phyloP scores from a whole-genome alignment of 768 basidiomycete genomes.

The Dendrothele bispora region DNA sequence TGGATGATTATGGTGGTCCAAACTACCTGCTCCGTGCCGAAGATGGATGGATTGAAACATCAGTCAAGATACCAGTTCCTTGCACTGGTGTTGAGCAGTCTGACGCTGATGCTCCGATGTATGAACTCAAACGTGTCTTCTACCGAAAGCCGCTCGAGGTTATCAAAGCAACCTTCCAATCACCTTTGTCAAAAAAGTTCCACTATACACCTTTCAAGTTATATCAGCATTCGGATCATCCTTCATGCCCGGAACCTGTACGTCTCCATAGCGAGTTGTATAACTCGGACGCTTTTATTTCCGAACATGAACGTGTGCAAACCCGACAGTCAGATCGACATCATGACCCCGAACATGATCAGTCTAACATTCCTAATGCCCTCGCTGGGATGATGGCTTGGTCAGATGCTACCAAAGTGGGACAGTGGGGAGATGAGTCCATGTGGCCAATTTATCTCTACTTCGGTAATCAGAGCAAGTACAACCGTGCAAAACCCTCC shows the following conservation, averaged over 20 bases:
- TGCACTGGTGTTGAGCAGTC: conserved; percentile 5
- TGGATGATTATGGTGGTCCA: conserved; percentile 22
- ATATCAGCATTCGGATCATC: background rate
- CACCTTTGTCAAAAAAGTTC: conserved; percentile 8
- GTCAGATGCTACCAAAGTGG: background rate
- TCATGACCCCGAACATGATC: background rate
- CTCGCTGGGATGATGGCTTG: background rate
- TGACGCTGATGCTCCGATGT: conserved; percentile 25
- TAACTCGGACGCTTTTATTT: background rate
- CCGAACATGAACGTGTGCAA: background rate
- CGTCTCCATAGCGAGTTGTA: background rate
- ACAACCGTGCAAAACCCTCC: too few species aligned
- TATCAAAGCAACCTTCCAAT: conserved; percentile 18
- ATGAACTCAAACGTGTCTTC: conserved; percentile 27
- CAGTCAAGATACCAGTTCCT: background rate
- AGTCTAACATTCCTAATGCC: background rate
- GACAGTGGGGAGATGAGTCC: background rate
- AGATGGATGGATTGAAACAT: too few species aligned
- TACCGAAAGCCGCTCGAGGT: conserved; percentile 20
- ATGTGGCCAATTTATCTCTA: conserved; percentile 3
- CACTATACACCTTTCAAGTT: conserved; percentile 16
- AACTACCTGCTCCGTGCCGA: conserved; percentile 19
- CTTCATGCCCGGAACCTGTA: background rate
- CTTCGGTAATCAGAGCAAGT: background rate
- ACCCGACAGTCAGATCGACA: background rate